phyloP scores from a whole-genome alignment of 192 early-diverging fungal species.

The Coemansia javaensis region DNA sequence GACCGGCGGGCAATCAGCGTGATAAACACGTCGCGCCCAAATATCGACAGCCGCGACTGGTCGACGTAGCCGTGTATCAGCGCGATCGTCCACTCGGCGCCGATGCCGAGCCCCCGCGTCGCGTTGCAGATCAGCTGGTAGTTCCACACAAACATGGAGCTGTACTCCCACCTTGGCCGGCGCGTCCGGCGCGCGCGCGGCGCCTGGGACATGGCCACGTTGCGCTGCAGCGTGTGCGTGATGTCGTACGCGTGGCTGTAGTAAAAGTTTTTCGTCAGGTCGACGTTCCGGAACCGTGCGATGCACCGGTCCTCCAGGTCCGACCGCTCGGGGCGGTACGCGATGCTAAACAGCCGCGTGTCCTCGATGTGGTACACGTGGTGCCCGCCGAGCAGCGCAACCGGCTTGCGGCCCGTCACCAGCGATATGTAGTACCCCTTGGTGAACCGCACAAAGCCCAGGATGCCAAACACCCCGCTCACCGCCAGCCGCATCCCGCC shows the following conservation, averaged over 20 bases:
- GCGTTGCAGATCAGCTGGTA: slow-evolving; percentile 58
- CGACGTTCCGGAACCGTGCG: slow-evolving; percentile 85
- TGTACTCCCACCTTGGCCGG: slow-evolving; percentile 33
- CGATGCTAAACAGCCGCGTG: slow-evolving; percentile 70
- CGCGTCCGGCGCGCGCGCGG: not conserved
- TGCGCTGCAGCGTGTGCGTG: slow-evolving; percentile 82
- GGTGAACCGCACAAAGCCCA: slow-evolving; percentile 84
- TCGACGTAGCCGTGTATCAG: slow-evolving; percentile 95
- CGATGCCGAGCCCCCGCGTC: slow-evolving; percentile 16
- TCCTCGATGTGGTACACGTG: slow-evolving; percentile 96
- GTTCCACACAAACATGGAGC: slow-evolving; percentile 98
- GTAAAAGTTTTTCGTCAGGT: slow-evolving; percentile 94
- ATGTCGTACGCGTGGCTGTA: slow-evolving; percentile 97
- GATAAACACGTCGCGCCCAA: slow-evolving; percentile 85
- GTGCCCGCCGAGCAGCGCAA: slow-evolving; percentile 91
- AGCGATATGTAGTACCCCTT: slow-evolving; percentile 90
- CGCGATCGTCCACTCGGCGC: slow-evolving; percentile 48
- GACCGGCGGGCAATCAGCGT: slow-evolving; percentile 94
- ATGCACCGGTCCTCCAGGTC: slow-evolving; percentile 74
- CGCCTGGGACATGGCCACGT: slow-evolving; percentile 35
- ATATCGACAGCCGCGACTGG: slow-evolving; percentile 88
- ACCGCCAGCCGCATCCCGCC: slow-evolving; percentile 46
- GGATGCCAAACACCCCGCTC: slow-evolving; percentile 20
- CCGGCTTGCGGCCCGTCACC: slow-evolving; percentile 75
- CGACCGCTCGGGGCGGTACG: slow-evolving; percentile 65